phyloP scores from a whole-genome alignment of 805 yeast species.

The Clavispora asparagi region DNA sequence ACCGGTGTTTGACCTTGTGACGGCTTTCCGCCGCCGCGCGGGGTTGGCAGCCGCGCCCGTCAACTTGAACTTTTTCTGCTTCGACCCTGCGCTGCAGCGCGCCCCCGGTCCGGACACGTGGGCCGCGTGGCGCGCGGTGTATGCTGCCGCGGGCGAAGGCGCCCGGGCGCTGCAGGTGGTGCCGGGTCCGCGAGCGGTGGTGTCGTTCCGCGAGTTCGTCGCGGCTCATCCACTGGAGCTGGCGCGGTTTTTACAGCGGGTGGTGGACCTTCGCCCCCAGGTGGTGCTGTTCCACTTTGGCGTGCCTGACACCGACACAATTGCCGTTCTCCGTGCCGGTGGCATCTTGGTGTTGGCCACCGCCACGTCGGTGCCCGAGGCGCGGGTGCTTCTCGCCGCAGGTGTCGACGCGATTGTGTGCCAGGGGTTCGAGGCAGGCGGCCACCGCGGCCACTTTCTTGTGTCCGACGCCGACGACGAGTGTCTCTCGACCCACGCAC shows the following conservation, averaged over 20 bases:
- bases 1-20: constrained; percentile 8
- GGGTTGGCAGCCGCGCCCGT: constrained; percentile 16
- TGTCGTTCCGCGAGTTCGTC: constrained; percentile 29
- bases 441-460: constrained; percentile 52
- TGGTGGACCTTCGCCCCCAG: constrained; percentile 27
- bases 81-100: constrained; percentile 20
- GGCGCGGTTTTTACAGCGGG: constrained; percentile 14
- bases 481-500: constrained; percentile 29
- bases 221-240: constrained; percentile 9
- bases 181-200: constrained; percentile 15
- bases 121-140: constrained; percentile 20
- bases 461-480: constrained; percentile 22
- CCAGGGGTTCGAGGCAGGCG: constrained; percentile 65
- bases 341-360: constrained; percentile 42
- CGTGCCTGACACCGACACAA: constrained; percentile 26
- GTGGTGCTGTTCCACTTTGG: constrained; percentile 56
- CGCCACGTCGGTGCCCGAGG: constrained; percentile 45
- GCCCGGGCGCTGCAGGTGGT: background rate
- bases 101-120: constrained; percentile 14
- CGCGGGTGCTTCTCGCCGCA: constrained; percentile 18
- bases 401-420: constrained; percentile 46
- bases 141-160: constrained; percentile 3
- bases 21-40: constrained; percentile 13
- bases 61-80: constrained; percentile 46
- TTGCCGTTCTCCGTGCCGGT: constrained; percentile 26